phyloP scores from a whole-genome alignment of 495 filamentous ascomycete genomes.

The Amniculicola lignicola region DNA sequence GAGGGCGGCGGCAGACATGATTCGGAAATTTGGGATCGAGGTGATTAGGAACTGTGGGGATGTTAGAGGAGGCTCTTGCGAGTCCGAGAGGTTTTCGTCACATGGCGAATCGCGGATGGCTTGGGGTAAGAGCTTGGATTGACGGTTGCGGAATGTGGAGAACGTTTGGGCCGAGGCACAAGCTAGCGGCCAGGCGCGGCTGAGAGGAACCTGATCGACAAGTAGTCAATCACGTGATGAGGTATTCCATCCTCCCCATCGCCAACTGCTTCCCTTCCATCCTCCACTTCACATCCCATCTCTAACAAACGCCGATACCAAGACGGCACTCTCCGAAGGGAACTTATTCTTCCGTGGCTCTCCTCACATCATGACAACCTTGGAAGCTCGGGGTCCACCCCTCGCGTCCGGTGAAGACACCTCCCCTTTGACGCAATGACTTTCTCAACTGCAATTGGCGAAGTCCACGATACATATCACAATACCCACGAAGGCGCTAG shows the following conservation, averaged over 20 bases:
- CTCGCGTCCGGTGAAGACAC: too few relatives aligned
- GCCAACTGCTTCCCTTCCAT: neutral
- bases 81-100: constrained; percentile 13
- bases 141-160: constrained; percentile 1
- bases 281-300: neutral
- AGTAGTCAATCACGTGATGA: too few relatives aligned
- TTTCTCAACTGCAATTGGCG: too few relatives aligned
- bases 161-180: constrained; percentile 12
- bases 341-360: too few relatives aligned
- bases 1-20: constrained; percentile 19
- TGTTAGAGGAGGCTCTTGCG: constrained; percentile 9
- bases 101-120: constrained; percentile 20
- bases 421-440: too few relatives aligned
- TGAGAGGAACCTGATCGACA: neutral
- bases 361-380: too few relatives aligned
- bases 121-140: constrained; percentile 8
- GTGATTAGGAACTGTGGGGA: too few relatives aligned
- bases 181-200: constrained; percentile 18
- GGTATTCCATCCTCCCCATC: neutral
- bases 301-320: too few relatives aligned
- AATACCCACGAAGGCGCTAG: too few relatives aligned
- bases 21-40: neutral
- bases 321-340: too few relatives aligned
- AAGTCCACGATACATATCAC: too few relatives aligned
- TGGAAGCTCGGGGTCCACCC: too few relatives aligned